These are phyloP conservation scores for Boletus eberwhitei DNA, from an alignment of 768 basidiomycete genomes.

Conservation along the genomic window DNA sequence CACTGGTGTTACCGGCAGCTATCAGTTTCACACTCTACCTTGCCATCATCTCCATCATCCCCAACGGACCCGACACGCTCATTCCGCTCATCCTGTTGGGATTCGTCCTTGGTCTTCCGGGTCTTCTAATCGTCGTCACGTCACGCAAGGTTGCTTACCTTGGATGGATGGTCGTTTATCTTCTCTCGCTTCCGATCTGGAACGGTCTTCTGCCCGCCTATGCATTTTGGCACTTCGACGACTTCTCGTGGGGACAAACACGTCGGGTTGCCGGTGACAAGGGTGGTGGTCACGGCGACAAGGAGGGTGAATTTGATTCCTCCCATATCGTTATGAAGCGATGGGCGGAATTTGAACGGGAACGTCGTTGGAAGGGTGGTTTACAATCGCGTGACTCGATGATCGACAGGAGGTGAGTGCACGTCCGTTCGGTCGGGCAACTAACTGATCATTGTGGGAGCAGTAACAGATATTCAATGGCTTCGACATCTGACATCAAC, in stretches of 20 bases:
- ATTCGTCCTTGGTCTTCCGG: slow-evolving; percentile 94
- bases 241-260: slow-evolving; percentile 98
- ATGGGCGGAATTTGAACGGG: slow-evolving; percentile 98
- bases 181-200: slow-evolving; percentile 93
- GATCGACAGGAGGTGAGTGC: slow-evolving; percentile 62
- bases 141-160: slow-evolving; percentile 91
- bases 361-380: slow-evolving; percentile 89
- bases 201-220: slow-evolving; percentile 95
- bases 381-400: slow-evolving; percentile 78
- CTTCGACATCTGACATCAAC: slow-evolving; percentile 75
- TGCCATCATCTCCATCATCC: slow-evolving; percentile 84
- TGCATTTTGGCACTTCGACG: slow-evolving; percentile 99
- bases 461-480: slow-evolving; percentile 67
- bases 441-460: slow-evolving; percentile 28
- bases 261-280: slow-evolving; percentile 76
- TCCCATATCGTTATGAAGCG: slow-evolving; percentile 97
- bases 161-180: slow-evolving; percentile 96
- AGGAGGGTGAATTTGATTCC: slow-evolving; percentile 97
- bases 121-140: slow-evolving; percentile 93
- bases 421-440: not conserved
- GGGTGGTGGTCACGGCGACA: slow-evolving; percentile 76
- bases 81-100: slow-evolving; percentile 91
- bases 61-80: slow-evolving; percentile 70
- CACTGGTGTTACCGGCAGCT: slow-evolving; percentile 93
- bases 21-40: slow-evolving; percentile 97